Base-by-base conservation (phyloP, 164 flowering plant genomes). In the Malania oleifera region DNA sequence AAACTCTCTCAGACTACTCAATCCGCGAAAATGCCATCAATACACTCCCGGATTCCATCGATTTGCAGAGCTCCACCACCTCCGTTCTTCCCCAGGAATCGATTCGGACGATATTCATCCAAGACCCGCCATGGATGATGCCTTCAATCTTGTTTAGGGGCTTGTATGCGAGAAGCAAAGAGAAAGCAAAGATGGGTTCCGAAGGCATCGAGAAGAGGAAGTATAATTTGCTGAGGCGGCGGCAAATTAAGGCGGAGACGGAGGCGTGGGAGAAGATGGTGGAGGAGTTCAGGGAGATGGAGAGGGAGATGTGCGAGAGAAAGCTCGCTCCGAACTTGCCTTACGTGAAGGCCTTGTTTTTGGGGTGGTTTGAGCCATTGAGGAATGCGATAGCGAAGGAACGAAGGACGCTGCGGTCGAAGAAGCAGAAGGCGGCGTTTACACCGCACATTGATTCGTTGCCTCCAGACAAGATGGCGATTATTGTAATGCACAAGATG, bases 401-500 rank as follows among this genome's bases (percentile, higher is more conserved):
- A 65, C 93, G 87, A 80, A 73, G 56, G 52, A 25, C 59, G 38
- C 83, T 74, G 70, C 67, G 60, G 70, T 52, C 60, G 0, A 73
- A 69, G 68, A 82, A 73, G 70, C 73, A 77, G 39, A 84, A 75
- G 76, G 81, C 86, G 37, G 77, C 87, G 3, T 81, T 68, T 69
- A 87, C 85, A 1, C 86, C 80, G 2, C 67, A 79, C 52, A 76
- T 93, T 54, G 82, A 76, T 14, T 66, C 77, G 57, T 72, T 93
- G 79, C 85, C 97, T 0, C 83, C 97, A 0, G 98, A 87, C 59
- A 89, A 87, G 66, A 83, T 89, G 82, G 96, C 98, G 1, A 78
- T 93, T n/a, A 89, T 93, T 57, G 90, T 83, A 19, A 87, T 93
- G 98, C 96, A 93, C 65, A 93, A 84, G 69, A 78, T 89, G 80